Evolutionary conservation across 768 basidiomycete species (phyloP), one percentile per base, ranked within the genome.

Genomic region (Mrakia frigida): DNA sequence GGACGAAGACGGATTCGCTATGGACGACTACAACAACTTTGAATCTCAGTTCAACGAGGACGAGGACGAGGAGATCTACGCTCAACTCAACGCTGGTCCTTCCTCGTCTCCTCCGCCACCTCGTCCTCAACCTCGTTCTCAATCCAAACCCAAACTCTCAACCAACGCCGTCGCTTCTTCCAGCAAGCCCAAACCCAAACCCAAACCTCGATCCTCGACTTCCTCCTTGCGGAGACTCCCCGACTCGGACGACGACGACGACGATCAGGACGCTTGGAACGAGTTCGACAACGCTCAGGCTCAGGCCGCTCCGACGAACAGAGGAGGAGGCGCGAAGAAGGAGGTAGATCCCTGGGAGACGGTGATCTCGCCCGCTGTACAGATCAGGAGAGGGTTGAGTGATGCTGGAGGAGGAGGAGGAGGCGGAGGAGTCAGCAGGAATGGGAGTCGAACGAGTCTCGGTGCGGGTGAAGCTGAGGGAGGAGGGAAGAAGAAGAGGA

Each of bases 191-290:
- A 56, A 31, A 37, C 33, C 70, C 18, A 31, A 37, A 37, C 3
- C 28, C 16, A 56, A 52, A 53, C 31, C 52, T 46, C 68, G 33
- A 16, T 11, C 39, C 41, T 41, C 37, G 5, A 21, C 35, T 0
- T 25, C 68, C 35, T 69, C 68, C 5, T 37, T 33, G 16, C 13
- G 50, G 21, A 56, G 59, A n/a, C 14, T 70, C 69, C 37, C n/a
- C 69, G 41, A 46, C 43, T 70, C 69, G 69, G 73, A 46, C 33
- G 61, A 65, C 18, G 73, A 65, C 18, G 73, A 74, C 28, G 72
- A 39, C 53, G 33, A 37, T 21, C 31, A 37, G 23, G 72, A 73
- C 56, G 60, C 28, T 18, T 37, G 43, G 61, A 46, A 74, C n/a
- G 73, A 43, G 43, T 46, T 50, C 33, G 73, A 67, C 61, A 37